Evolutionary conservation across 768 basidiomycete genomes (phyloP).

Genomic region (Lanmaoa rubissima): DNA sequence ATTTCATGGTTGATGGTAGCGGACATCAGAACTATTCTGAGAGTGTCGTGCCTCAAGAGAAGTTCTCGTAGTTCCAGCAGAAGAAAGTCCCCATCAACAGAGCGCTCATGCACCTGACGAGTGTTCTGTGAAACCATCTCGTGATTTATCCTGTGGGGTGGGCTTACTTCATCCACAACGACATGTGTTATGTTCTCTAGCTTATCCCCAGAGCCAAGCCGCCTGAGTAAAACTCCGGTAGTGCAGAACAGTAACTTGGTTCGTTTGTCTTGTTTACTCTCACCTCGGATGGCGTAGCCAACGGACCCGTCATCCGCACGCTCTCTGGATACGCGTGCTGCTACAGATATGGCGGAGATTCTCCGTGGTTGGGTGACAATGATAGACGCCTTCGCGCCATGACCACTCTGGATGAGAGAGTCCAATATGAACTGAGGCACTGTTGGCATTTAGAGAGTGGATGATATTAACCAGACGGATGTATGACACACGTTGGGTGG

Average conservation of each 20-base stretch:
- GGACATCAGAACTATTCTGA: conserved; percentile 90
- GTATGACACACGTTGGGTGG: conserved; percentile 65
- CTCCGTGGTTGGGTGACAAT: conserved; percentile 88
- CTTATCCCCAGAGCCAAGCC: conserved; percentile 71
- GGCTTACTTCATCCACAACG: conserved; percentile 81
- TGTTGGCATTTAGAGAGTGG: conserved; percentile 22
- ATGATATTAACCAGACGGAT: not conserved
- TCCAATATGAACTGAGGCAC: conserved; percentile 92
- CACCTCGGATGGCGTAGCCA: conserved; percentile 89
- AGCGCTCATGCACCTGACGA: conserved; percentile 82
- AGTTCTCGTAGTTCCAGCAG: conserved; percentile 82
- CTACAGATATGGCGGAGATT: conserved; percentile 86
- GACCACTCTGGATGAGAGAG: conserved; percentile 59
- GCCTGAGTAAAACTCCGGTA: conserved; percentile 86
- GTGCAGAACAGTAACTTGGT: conserved; percentile 90
- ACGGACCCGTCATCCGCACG: conserved; percentile 72
- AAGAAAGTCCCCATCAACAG: conserved; percentile 87
- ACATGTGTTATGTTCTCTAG: conserved; percentile 76
- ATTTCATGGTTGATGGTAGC: conserved; percentile 91
- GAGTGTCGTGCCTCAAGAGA: conserved; percentile 53
- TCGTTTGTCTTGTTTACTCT: conserved; percentile 60
- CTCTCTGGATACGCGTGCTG: conserved; percentile 83
- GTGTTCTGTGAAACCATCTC: not conserved
- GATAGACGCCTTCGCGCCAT: conserved; percentile 69
- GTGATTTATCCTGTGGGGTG: not conserved